Conservation (phyloP, 2,329 filamentous ascomycete species). For the Ophiosphaerella narmari region DNA sequence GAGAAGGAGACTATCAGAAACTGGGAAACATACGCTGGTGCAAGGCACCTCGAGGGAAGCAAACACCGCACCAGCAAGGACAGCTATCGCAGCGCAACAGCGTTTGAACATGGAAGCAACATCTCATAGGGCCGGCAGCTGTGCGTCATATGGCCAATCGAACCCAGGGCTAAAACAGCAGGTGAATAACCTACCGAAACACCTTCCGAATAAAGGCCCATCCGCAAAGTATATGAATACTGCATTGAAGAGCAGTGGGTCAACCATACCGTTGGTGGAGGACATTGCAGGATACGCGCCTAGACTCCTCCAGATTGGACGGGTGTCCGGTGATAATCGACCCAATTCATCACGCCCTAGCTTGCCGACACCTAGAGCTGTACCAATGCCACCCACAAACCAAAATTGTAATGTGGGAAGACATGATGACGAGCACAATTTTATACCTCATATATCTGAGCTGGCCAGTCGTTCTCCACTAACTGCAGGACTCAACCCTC, state of each 20-base stretch:
- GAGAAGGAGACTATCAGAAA: conserved; percentile 24
- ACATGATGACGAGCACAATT: conserved; percentile 5
- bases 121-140: too few species aligned
- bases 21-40: not conserved
- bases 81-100: not conserved
- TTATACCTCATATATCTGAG: conserved; percentile 6
- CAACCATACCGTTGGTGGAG: conserved; percentile 3
- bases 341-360: not conserved
- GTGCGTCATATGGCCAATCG: not conserved
- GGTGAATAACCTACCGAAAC: not conserved
- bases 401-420: too few species aligned
- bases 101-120: not conserved
- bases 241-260: conserved; percentile 17
- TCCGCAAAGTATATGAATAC: conserved; percentile 28
- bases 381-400: too few species aligned
- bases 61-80: not conserved
- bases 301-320: conserved; percentile 17
- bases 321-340: not conserved
- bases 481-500: too few species aligned
- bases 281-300: conserved; percentile 1
- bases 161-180: not conserved
- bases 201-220: conserved; percentile 12
- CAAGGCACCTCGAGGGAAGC: not conserved
- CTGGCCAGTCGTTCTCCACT: too few species aligned
- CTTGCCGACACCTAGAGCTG: not conserved